phyloP scores from a whole-genome alignment of 164 flowering plant species.

The Nelumbo lutea region DNA sequence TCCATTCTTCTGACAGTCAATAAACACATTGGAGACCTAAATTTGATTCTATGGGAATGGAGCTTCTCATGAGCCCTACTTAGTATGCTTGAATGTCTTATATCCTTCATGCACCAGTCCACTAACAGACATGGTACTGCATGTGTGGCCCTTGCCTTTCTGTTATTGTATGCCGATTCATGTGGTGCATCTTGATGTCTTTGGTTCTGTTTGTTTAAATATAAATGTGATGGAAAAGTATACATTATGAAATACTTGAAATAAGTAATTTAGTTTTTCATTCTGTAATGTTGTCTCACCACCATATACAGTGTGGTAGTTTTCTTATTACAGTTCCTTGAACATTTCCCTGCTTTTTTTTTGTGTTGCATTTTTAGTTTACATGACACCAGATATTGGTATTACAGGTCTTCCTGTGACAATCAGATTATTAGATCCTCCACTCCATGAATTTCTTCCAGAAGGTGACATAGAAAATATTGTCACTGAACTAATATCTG shows the following conservation, averaged over 20 bases:
- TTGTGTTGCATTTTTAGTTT: background rate
- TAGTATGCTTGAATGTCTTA: background rate
- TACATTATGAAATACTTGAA: too few species aligned
- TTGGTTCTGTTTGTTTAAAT: too few species aligned
- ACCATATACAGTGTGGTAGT: background rate
- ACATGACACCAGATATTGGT: background rate
- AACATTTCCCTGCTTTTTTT: background rate
- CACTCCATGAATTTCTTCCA: conserved; percentile 96
- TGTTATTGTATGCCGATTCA: background rate
- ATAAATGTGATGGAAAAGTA: too few species aligned
- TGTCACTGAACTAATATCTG: conserved; percentile 58
- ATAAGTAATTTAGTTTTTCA: too few species aligned
- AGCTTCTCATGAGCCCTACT: too few species aligned
- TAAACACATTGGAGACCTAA: too few species aligned
- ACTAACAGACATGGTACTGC: background rate
- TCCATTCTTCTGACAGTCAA: too few species aligned
- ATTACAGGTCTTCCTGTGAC: conserved; percentile 93
- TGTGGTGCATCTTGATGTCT: too few species aligned
- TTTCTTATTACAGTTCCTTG: background rate
- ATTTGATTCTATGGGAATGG: too few species aligned
- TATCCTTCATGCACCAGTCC: background rate
- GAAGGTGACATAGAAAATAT: conserved; percentile 91
- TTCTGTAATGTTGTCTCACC: too few species aligned
- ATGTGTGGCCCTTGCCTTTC: background rate
- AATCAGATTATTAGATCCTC: conserved; percentile 89